Conservation (phyloP, 2,329 filamentous ascomycete genomes). For the Cladobotryum protrusum region DNA sequence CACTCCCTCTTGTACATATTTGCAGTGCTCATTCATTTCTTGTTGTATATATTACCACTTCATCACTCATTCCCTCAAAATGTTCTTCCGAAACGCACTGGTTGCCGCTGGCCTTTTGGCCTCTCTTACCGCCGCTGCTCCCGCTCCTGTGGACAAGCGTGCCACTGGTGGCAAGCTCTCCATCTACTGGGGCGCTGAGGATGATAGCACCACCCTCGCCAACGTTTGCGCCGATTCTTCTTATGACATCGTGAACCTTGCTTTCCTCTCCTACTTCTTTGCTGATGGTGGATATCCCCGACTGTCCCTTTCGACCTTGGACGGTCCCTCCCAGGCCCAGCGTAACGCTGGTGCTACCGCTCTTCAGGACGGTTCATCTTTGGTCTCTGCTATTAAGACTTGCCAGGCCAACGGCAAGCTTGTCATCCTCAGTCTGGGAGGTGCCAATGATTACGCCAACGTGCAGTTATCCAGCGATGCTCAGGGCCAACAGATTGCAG, state of each 20-base stretch:
- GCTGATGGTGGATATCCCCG: slow-evolving; percentile 11
- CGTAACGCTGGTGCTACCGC: slow-evolving; percentile 15
- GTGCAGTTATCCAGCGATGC: slow-evolving; percentile 45
- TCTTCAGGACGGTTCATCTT: slow-evolving; percentile 15
- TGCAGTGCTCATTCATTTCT: not conserved
- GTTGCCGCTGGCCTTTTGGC: slow-evolving; percentile 11
- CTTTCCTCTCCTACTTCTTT: slow-evolving; percentile 17
- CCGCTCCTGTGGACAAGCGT: slow-evolving; percentile 6
- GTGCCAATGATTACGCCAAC: slow-evolving; percentile 59
- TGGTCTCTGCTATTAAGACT: slow-evolving; percentile 31
- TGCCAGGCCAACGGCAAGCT: slow-evolving; percentile 63
- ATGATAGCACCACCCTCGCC: slow-evolving; percentile 14
- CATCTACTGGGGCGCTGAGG: slow-evolving; percentile 19
- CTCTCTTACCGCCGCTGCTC: slow-evolving; percentile 5
- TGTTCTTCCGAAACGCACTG: slow-evolving; percentile 12
- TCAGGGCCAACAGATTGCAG: slow-evolving; percentile 48
- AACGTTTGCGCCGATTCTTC: slow-evolving; percentile 15
- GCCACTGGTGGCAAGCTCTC: slow-evolving; percentile 14
- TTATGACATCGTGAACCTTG: slow-evolving; percentile 19
- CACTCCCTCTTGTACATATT: slow-evolving; percentile 8
- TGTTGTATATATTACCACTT: slow-evolving; percentile 2
- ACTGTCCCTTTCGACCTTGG: slow-evolving; percentile 7
- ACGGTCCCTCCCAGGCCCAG: slow-evolving; percentile 12
- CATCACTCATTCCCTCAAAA: not conserved
- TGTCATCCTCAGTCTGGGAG: slow-evolving; percentile 63